Evolutionary conservation across 176 grass and related monocot genomes (phyloP), one percentile per base, ranked within the genome.

Genomic region (Aegilops longissima): DNA sequence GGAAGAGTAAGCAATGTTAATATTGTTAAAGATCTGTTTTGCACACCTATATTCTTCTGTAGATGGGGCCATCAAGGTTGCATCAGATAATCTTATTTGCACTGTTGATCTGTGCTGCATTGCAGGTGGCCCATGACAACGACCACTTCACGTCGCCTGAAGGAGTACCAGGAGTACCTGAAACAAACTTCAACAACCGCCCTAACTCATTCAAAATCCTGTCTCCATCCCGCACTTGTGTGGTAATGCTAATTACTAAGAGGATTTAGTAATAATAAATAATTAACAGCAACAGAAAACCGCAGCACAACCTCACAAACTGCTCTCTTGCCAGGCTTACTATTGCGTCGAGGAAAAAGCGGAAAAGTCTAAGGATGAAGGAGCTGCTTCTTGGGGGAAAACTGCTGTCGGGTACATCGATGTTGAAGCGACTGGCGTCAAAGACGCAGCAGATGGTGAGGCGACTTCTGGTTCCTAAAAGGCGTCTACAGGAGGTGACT

Each of bases 181-280:
- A 98, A 86, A 96, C 94, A 44, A 98, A 98, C 80, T 98, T 98
- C 51, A 94, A 98, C 83, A 98, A 91, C 72, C 97, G 97, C 66
- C 97, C 97, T 21, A 96, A 98, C 87, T 98, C 97, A 16, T 98
- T 98, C 85, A 91, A 87, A 93, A 68, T 98, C 38, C 87, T 98
- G n/a, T 98, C 94, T 38, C 97, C 97, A 31, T 73, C 97, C 52
- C 92, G 80, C 12, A 96, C 94, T 44, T 98, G 97, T 93, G 97
- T 91, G 97, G 97, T 98, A 96, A 87, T 87, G 70, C 75, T 71
- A 23, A 76, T 84, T 79, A 54, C 61, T 77, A 61, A 25, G 44
- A 81, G 56, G 44, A 66, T 63, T 77, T 21, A 4, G 3, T 88
- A 12, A 71, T 29, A 6, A 34, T 66, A 7, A 68, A 4, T 78